phyloP scores from a whole-genome alignment of 441 rosid genomes.

The Syzygium malaccense region DNA sequence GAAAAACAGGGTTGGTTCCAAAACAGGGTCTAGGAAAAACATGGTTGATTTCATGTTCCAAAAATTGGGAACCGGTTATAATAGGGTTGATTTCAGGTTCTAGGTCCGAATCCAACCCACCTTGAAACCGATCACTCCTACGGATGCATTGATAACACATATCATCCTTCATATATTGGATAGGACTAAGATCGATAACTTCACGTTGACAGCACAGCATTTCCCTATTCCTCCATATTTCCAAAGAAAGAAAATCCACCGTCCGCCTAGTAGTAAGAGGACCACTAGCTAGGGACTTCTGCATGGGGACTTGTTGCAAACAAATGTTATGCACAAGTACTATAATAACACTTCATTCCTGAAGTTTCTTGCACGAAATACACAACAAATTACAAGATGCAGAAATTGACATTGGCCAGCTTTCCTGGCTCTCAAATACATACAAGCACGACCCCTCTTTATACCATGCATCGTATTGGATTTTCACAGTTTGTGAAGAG shows the following conservation, averaged over 20 bases:
- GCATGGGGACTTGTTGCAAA: not conserved
- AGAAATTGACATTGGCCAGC: not conserved
- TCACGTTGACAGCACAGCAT: not conserved
- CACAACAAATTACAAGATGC: not conserved
- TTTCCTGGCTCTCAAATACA: not conserved
- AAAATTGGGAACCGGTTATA: too few relatives aligned
- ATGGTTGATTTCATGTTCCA: too few relatives aligned
- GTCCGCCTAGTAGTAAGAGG: not conserved
- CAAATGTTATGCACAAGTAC: not conserved
- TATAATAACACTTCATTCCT: not conserved
- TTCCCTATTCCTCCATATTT: not conserved
- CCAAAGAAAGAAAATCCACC: not conserved
- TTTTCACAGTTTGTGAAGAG: not conserved
- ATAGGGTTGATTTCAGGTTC: too few relatives aligned
- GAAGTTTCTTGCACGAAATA: not conserved
- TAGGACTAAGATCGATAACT: not conserved
- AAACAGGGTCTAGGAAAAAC: too few relatives aligned
- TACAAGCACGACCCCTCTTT: not conserved
- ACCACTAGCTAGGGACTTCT: not conserved
- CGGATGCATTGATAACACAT: not conserved
- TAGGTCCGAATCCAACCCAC: too few relatives aligned
- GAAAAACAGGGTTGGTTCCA: too few relatives aligned
- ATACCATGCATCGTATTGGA: not conserved
- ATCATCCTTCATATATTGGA: not conserved
- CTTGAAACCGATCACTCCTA: too few relatives aligned